Evolutionary conservation across 768 basidiomycete species (phyloP).

Genomic region (Termitomyces bulborhizus): DNA sequence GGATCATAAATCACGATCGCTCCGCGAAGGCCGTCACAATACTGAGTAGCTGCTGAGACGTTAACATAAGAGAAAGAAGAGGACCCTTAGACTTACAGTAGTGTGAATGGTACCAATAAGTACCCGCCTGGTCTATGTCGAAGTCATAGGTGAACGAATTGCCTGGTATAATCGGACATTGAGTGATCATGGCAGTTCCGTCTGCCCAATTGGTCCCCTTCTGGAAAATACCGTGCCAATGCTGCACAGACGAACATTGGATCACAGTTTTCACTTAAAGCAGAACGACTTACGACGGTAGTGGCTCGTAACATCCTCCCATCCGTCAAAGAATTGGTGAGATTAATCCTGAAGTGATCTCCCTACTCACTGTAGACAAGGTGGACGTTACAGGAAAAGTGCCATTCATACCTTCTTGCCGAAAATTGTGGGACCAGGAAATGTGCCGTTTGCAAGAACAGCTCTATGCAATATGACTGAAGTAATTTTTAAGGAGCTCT

Average conservation of each 20-base stretch:
- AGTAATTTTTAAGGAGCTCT: not conserved
- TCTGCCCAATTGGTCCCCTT: conserved; percentile 1
- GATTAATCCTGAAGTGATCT: conserved; percentile 1
- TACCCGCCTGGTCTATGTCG: conserved; percentile 13
- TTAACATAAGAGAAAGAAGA: conserved; percentile 15
- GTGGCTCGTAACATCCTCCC: not conserved
- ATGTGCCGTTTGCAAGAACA: not conserved
- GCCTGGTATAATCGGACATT: conserved; percentile 1
- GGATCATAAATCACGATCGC: conserved; percentile 19
- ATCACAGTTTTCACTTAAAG: too few relatives aligned
- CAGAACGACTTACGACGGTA: not conserved
- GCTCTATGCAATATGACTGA: not conserved
- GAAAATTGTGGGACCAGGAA: not conserved
- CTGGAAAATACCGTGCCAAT: conserved; percentile 5
- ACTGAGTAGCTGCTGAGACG: conserved; percentile 23
- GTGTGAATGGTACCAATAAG: conserved; percentile 19
- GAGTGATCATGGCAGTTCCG: not conserved
- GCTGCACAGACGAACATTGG: not conserved
- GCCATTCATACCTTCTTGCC: not conserved
- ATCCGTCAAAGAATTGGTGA: not conserved
- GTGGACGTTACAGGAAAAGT: not conserved
- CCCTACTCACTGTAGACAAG: not conserved
- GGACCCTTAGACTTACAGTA: conserved; percentile 14
- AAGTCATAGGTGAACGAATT: conserved; percentile 30
- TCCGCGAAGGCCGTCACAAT: conserved; percentile 4